Percentiles rank a stretch among this genome's conserved stretches.
These are phyloP conservation scores for Claviceps pusilla DNA, from an alignment of 2,329 filamentous ascomycete genomes.

Conservation along the genomic window DNA sequence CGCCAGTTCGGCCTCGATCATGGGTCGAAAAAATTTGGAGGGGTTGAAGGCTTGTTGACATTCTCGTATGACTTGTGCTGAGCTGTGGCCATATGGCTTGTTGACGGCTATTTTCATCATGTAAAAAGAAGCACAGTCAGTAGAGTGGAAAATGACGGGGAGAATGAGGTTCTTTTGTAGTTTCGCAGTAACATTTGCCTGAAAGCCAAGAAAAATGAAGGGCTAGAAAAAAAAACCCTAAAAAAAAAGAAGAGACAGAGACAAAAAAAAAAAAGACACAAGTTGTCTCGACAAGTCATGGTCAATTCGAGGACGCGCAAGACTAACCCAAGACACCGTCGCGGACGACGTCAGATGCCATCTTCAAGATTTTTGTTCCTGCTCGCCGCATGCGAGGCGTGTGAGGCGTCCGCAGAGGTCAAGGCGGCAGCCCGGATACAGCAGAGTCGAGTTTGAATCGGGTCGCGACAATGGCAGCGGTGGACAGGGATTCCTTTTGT, in stretches of 20 bases:
- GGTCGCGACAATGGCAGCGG: background rate
- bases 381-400: conserved; percentile 18
- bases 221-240: no score
- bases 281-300: background rate
- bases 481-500: background rate
- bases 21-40: conserved; percentile 64
- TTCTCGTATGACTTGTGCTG: conserved; percentile 79
- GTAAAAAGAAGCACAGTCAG: conserved; percentile 1
- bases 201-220: background rate
- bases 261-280: background rate
- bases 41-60: conserved; percentile 73
- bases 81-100: conserved; percentile 77
- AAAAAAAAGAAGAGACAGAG: background rate
- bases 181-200: no score
- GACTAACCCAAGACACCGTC: conserved; percentile 44
- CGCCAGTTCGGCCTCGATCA: conserved; percentile 49
- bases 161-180: no score
- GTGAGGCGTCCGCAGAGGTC: background rate
- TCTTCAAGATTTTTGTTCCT: conserved; percentile 24
- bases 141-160: background rate
- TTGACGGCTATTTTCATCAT: conserved; percentile 57
- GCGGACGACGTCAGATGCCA: conserved; percentile 37
- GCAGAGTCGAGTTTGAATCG: background rate
- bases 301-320: background rate
- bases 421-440: no score